Percentiles rank a stretch among this genome's conserved stretches.
These are phyloP conservation scores for Aurifilum marmelostoma DNA, from an alignment of 2,329 filamentous ascomycete genomes.

Conservation along the genomic window DNA sequence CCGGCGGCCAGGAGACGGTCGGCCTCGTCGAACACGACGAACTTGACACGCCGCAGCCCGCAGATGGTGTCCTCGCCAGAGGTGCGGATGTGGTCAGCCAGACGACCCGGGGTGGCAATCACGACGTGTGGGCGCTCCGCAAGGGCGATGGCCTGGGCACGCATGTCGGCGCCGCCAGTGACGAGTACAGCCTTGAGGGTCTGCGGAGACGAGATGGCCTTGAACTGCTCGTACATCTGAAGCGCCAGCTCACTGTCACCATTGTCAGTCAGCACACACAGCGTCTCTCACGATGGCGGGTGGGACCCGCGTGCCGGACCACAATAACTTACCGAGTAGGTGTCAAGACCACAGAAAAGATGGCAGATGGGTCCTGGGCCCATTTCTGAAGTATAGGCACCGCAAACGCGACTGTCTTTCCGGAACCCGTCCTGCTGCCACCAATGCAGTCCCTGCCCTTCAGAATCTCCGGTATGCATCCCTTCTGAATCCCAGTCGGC, in stretches of 20 bases:
- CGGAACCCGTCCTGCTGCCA: constrained; percentile 90
- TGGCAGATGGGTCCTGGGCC: constrained; percentile 88
- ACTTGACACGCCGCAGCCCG: constrained; percentile 76
- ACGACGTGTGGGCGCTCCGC: constrained; percentile 84
- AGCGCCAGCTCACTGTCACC: constrained; percentile 75
- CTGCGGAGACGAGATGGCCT: constrained; percentile 86
- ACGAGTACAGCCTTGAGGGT: constrained; percentile 87
- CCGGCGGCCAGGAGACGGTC: constrained; percentile 80
- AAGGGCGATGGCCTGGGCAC: constrained; percentile 82
- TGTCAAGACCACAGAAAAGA: constrained; percentile 87
- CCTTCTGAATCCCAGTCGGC: constrained; percentile 90
- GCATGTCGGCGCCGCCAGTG: constrained; percentile 92
- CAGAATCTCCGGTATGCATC: constrained; percentile 90
- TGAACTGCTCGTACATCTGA: constrained; percentile 95
- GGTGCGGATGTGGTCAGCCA: constrained; percentile 90
- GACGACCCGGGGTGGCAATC: constrained; percentile 88
- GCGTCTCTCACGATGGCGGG: too few species aligned
- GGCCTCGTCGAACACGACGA: constrained; percentile 93
- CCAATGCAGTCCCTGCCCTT: constrained; percentile 93
- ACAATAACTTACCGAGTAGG: constrained; percentile 66
- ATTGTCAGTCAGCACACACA: not conserved
- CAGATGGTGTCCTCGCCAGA: constrained; percentile 90
- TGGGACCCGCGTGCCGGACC: not conserved
- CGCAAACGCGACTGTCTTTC: constrained; percentile 95
- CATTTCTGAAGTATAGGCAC: constrained; percentile 93